Evolutionary conservation across 2,329 filamentous ascomycete genomes (phyloP).

Genomic region (Claviceps spartinae): DNA sequence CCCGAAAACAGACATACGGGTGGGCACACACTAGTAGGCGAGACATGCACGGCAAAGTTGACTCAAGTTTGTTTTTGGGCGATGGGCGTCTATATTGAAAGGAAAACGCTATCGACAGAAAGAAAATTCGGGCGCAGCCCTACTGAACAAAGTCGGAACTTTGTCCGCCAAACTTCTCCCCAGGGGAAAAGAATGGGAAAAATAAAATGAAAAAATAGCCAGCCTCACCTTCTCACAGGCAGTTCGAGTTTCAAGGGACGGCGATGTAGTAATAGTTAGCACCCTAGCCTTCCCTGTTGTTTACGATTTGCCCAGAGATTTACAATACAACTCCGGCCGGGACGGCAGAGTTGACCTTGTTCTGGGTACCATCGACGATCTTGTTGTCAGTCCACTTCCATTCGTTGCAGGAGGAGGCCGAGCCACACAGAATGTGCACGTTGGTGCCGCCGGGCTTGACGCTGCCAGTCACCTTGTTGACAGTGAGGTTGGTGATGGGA

Average conservation of each 20-base stretch:
- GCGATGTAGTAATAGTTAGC: neutral
- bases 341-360: neutral
- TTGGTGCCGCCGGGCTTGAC: neutral
- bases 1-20: too few relatives aligned
- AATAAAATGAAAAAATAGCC: neutral
- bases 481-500: constrained; percentile 36
- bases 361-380: neutral
- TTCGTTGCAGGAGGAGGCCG: neutral
- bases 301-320: neutral
- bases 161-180: neutral
- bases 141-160: neutral
- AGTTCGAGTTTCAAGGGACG: neutral
- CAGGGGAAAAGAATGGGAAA: neutral
- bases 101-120: neutral
- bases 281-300: neutral
- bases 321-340: constrained; percentile 5
- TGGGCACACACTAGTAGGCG: too few relatives aligned
- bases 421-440: neutral
- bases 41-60: too few relatives aligned
- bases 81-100: neutral
- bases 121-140: neutral
- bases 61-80: too few relatives aligned
- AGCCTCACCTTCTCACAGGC: neutral
- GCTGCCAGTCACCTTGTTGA: constrained; percentile 14
- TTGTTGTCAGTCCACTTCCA: neutral